A percentile compares a stretch with the other conserved stretches of the same genome.
Conservation (phyloP, 331 rosid species). For the Prunus yedoensis region DNA sequence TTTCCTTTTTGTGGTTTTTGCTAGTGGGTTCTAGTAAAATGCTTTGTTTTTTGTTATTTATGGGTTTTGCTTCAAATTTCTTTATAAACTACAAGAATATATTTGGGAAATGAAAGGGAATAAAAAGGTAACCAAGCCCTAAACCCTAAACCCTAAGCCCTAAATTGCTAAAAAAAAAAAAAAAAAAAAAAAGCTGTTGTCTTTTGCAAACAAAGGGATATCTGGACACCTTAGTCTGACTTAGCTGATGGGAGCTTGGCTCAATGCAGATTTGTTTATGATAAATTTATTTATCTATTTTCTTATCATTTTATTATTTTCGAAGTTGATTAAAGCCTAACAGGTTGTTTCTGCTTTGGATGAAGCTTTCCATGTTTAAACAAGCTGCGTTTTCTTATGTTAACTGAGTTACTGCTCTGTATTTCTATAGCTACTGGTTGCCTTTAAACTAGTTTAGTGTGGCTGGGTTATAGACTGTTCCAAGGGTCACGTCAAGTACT, state of each 20-base stretch:
- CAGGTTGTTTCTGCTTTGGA: neutral
- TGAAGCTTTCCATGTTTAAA: neutral
- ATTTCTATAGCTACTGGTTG: neutral
- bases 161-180: neutral
- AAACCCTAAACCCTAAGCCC: neutral
- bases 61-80: neutral
- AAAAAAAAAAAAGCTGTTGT: neutral
- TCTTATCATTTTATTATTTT: neutral
- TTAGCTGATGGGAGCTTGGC: slow-evolving; percentile 2
- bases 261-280: neutral
- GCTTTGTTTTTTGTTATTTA: neutral
- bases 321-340: neutral
- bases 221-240: neutral
- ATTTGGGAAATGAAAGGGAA: neutral
- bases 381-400: neutral
- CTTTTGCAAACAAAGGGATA: neutral
- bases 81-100: neutral
- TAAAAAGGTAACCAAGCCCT: neutral
- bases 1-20: neutral
- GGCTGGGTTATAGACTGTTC: neutral
- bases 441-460: neutral
- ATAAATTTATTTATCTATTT: neutral
- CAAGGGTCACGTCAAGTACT: neutral
- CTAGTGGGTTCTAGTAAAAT: neutral
- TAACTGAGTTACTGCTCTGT: neutral